Evolutionary conservation across 441 rosid species (phyloP).

Genomic region (Adansonia rubrostipa): DNA sequence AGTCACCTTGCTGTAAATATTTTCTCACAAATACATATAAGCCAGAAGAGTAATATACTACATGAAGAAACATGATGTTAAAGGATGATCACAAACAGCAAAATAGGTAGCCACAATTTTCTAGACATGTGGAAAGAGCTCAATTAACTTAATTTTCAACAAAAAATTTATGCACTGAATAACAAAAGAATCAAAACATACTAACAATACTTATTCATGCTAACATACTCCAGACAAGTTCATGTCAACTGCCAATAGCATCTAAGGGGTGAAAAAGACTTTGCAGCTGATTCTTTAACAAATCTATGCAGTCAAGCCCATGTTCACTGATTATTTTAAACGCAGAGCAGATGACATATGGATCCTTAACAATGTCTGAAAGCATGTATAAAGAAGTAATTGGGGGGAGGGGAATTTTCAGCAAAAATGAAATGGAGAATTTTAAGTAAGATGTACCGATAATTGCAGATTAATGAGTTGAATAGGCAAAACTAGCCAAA

Average conservation of each 20-base stretch:
- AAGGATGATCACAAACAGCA: not conserved
- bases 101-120: not conserved
- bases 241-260: not conserved
- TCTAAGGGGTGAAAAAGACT: not conserved
- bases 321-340: not conserved
- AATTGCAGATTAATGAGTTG: not conserved
- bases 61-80: not conserved
- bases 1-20: no score
- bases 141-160: not conserved
- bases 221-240: not conserved
- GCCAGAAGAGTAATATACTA: not conserved
- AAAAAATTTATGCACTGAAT: not conserved
- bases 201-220: not conserved
- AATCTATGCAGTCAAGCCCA: not conserved
- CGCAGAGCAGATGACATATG: not conserved
- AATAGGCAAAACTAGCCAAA: not conserved
- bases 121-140: not conserved
- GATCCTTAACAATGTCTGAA: not conserved
- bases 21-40: no score
- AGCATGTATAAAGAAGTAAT: not conserved
- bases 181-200: constrained; percentile 2
- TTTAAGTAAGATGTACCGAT: not conserved
- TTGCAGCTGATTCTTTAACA: not conserved
- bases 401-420: no score
- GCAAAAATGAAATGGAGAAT: not conserved